Percentiles rank a stretch among this genome's conserved stretches.
phyloP scores from a whole-genome alignment of 2,329 filamentous ascomycete genomes.

The Tympanopsis confertula region DNA sequence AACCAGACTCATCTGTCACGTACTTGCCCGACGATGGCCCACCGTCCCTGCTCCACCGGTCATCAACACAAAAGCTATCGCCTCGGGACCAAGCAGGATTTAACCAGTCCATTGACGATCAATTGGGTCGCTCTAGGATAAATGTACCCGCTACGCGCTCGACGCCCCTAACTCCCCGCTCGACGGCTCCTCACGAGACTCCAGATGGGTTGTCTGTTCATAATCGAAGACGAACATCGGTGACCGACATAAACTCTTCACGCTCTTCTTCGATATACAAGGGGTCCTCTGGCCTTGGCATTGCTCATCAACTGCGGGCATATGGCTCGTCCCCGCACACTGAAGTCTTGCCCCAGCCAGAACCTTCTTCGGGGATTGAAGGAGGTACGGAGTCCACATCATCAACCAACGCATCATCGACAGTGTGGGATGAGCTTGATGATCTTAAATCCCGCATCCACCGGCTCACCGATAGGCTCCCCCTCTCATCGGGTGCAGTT shows the following conservation, averaged over 20 bases:
- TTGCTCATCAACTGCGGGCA: neutral
- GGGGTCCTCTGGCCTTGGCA: neutral
- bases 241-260: neutral
- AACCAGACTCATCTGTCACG: neutral
- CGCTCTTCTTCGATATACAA: too few species aligned
- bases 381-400: conserved; percentile 77
- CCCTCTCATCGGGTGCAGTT: conserved; percentile 69
- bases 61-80: too few species aligned
- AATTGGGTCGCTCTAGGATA: too few species aligned
- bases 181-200: neutral
- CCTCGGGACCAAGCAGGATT: too few species aligned
- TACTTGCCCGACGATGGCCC: too few species aligned
- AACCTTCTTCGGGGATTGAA: conserved; percentile 11
- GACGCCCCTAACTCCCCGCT: neutral
- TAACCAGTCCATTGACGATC: too few species aligned
- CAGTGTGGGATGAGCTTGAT: conserved; percentile 94
- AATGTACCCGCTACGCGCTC: too few species aligned
- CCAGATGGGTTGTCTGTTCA: neutral
- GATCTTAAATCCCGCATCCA: conserved; percentile 89
- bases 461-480: conserved; percentile 76
- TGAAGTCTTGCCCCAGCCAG: neutral
- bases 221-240: neutral
- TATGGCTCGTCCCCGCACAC: neutral
- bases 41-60: too few species aligned
- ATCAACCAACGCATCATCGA: conserved; percentile 80